Evolutionary conservation across 2,329 filamentous ascomycete species (phyloP).

Genomic region (Microcyclospora tardicrescens): DNA sequence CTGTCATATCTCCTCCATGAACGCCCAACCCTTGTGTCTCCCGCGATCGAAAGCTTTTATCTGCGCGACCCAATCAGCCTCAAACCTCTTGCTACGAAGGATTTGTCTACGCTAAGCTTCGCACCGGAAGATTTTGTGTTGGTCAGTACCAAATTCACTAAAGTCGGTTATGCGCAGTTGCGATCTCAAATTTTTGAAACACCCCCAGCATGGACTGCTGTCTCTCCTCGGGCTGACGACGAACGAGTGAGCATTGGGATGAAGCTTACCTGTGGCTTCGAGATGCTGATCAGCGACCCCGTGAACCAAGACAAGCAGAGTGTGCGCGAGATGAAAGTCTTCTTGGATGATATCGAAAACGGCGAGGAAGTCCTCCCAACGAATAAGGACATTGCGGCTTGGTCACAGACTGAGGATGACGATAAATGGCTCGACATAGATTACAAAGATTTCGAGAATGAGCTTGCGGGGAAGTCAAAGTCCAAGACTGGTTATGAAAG

Average conservation of each 20-base stretch:
- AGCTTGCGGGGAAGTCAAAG: conserved; percentile 46
- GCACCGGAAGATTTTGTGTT: conserved; percentile 67
- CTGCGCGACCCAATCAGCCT: conserved; percentile 69
- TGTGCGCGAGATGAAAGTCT: conserved; percentile 61
- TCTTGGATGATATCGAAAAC: conserved; percentile 61
- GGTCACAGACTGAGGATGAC: conserved; percentile 63
- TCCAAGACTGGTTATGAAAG: background rate
- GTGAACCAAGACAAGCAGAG: conserved; percentile 54
- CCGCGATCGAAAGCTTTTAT: conserved; percentile 85
- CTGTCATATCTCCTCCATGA: conserved; percentile 67
- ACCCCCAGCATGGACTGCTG: conserved; percentile 43
- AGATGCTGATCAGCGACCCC: conserved; percentile 64
- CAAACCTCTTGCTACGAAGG: conserved; percentile 49
- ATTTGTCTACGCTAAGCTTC: conserved; percentile 47
- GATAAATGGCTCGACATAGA: conserved; percentile 89
- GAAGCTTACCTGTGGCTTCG: conserved; percentile 81
- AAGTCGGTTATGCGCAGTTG: conserved; percentile 79
- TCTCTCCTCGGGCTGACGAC: conserved; percentile 26
- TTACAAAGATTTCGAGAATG: conserved; percentile 75
- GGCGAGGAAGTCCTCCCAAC: conserved; percentile 60
- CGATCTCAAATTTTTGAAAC: conserved; percentile 68
- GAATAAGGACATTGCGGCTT: conserved; percentile 57
- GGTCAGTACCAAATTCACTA: conserved; percentile 70
- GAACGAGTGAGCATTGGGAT: conserved; percentile 57
- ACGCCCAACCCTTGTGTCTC: conserved; percentile 62